Conservation (phyloP, 148 eudicot genomes). For the Silene latifolia region DNA sequence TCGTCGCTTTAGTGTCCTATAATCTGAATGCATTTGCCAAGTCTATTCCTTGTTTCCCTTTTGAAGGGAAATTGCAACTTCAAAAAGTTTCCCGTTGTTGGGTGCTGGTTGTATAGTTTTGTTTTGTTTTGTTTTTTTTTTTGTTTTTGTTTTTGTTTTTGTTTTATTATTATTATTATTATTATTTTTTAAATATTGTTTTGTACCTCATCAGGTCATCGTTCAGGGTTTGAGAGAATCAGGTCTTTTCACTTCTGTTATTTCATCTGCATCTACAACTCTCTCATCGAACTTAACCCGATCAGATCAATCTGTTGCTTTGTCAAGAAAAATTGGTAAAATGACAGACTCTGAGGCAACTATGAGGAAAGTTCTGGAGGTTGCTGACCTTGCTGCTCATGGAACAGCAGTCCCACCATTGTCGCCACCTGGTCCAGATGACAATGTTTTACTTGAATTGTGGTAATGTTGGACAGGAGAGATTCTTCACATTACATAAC, state of each 20-base stretch:
- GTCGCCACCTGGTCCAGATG: slow-evolving; percentile 59
- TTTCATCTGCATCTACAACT: slow-evolving; percentile 52
- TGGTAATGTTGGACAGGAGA: slow-evolving; percentile 17
- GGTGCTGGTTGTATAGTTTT: neutral
- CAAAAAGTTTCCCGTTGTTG: neutral
- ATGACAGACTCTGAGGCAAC: slow-evolving; percentile 44
- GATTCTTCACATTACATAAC: neutral
- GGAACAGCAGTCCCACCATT: slow-evolving; percentile 72
- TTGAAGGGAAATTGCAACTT: neutral
- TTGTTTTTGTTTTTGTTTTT: too few relatives aligned
- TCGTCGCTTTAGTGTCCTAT: too few relatives aligned
- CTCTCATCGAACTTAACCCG: slow-evolving; percentile 48
- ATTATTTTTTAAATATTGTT: neutral
- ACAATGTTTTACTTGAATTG: slow-evolving; percentile 31
- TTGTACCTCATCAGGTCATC: slow-evolving; percentile 46
- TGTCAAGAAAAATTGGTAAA: slow-evolving; percentile 52
- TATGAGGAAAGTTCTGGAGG: slow-evolving; percentile 47
- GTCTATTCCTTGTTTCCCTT: neutral
- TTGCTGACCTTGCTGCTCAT: slow-evolving; percentile 20
- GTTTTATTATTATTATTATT: too few relatives aligned
- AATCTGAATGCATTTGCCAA: too few relatives aligned
- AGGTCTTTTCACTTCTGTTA: slow-evolving; percentile 57
- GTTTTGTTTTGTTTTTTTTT: neutral
- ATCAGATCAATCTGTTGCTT: slow-evolving; percentile 17
- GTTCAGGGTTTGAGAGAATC: slow-evolving; percentile 79